phyloP scores from a whole-genome alignment of 2,329 filamentous ascomycete genomes.

The Colletotrichum sp. region DNA sequence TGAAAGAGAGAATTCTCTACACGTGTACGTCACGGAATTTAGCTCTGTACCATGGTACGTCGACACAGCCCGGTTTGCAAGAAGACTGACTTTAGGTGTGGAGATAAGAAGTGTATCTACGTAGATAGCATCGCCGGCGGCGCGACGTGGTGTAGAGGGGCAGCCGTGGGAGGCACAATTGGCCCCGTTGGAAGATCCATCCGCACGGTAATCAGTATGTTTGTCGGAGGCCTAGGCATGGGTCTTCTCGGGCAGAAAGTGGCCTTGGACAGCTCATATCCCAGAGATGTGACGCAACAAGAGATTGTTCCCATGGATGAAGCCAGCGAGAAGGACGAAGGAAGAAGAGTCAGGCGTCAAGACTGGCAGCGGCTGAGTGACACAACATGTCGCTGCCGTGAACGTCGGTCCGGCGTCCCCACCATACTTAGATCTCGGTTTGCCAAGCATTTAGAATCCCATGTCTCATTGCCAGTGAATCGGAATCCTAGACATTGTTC shows the following conservation, averaged over 20 bases:
- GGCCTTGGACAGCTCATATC: background rate
- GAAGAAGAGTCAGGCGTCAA: background rate
- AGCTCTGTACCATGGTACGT: background rate
- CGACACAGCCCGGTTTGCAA: background rate
- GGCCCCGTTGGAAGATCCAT: background rate
- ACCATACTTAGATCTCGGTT: background rate
- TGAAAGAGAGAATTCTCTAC: background rate
- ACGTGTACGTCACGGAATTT: background rate
- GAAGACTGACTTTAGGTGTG: no score
- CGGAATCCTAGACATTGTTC: background rate
- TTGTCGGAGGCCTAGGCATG: background rate
- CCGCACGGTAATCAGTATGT: background rate
- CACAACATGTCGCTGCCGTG: background rate
- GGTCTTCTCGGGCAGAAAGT: background rate
- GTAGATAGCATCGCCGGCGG: no score
- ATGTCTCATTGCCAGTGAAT: background rate
- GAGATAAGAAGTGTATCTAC: no score
- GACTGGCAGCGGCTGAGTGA: background rate
- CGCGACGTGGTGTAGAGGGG: no score
- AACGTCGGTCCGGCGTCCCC: background rate
- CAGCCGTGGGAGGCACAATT: background rate
- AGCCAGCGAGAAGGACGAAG: background rate
- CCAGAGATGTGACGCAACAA: background rate
- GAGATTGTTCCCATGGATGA: background rate
- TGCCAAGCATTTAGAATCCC: background rate